Percentiles rank a stretch among this genome's conserved stretches.
Conservation (phyloP, 2,329 filamentous ascomycete species). For the Leptographium wingfieldii region DNA sequence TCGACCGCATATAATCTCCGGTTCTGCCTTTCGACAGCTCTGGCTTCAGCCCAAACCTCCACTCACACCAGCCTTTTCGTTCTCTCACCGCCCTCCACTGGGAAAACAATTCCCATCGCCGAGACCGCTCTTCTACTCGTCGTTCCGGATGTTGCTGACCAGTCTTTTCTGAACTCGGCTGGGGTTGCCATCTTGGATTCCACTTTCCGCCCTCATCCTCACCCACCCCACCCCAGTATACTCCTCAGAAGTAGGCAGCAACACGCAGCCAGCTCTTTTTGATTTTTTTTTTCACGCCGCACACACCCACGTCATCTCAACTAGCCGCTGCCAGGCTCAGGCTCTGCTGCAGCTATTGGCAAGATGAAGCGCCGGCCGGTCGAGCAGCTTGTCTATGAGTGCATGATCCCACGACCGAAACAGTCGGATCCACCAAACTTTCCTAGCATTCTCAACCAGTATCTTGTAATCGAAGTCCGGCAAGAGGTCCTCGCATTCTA, state of each 20-base stretch:
- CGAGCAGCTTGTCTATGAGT: constrained; percentile 61
- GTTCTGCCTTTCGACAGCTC: not conserved
- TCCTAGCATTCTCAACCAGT: constrained; percentile 53
- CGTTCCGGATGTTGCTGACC: not conserved
- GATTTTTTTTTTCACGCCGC: not conserved
- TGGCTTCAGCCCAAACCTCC: not conserved
- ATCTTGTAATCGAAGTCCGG: constrained; percentile 64
- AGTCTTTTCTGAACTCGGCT: not conserved
- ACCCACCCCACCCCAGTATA: not conserved
- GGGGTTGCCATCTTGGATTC: not conserved
- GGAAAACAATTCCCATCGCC: not conserved
- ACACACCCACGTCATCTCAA: not conserved
- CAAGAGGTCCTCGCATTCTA: constrained; percentile 70
- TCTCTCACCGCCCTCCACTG: not conserved
- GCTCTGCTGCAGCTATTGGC: constrained; percentile 1
- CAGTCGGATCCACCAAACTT: constrained; percentile 60
- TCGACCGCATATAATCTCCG: not conserved
- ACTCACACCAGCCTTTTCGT: not conserved
- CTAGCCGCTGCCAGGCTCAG: not conserved
- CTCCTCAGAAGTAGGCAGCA: not conserved
- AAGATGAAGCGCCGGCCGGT: constrained; percentile 61
- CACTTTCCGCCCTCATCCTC: not conserved
- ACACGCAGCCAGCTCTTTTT: not conserved
- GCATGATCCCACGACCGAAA: constrained; percentile 58
- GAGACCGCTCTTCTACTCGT: not conserved